These are phyloP conservation scores for Neckera pumila DNA, from an alignment of 225 moss, liverwort and hornwort species.

Conservation along the genomic window DNA sequence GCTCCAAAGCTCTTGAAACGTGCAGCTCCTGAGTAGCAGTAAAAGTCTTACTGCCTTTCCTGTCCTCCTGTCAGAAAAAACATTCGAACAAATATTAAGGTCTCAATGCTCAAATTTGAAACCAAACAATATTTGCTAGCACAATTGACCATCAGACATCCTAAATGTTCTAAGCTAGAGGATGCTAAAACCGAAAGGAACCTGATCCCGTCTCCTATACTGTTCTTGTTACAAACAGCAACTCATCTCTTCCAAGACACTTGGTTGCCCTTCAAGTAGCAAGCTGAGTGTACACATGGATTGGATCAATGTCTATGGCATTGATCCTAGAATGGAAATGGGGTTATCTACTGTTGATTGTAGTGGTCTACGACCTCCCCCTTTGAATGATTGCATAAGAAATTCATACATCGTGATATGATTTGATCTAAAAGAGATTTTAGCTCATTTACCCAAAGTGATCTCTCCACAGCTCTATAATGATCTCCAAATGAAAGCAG, in stretches of 20 bases:
- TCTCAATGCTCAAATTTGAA: background rate
- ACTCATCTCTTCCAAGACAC: background rate
- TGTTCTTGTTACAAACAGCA: background rate
- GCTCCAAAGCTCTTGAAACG: slow-evolving; percentile 27
- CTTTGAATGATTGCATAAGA: background rate
- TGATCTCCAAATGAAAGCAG: background rate
- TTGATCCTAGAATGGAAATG: background rate
- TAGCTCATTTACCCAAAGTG: background rate
- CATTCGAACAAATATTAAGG: background rate
- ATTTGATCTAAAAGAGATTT: background rate
- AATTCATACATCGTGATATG: background rate
- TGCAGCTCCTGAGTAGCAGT: slow-evolving; percentile 19
- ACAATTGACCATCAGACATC: background rate
- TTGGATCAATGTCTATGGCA: background rate
- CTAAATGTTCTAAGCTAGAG: background rate
- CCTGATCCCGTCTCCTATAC: background rate
- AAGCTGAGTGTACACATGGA: background rate
- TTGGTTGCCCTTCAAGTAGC: background rate
- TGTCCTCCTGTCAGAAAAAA: slow-evolving; percentile 13
- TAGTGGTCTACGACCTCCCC: background rate
- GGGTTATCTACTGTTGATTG: too few relatives aligned
- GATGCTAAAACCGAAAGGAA: background rate
- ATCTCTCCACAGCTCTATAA: background rate
- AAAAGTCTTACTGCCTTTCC: background rate
- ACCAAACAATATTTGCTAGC: background rate